Base-by-base conservation (phyloP, 202 grass and related monocot genomes). In the Panicum virgatum region DNA sequence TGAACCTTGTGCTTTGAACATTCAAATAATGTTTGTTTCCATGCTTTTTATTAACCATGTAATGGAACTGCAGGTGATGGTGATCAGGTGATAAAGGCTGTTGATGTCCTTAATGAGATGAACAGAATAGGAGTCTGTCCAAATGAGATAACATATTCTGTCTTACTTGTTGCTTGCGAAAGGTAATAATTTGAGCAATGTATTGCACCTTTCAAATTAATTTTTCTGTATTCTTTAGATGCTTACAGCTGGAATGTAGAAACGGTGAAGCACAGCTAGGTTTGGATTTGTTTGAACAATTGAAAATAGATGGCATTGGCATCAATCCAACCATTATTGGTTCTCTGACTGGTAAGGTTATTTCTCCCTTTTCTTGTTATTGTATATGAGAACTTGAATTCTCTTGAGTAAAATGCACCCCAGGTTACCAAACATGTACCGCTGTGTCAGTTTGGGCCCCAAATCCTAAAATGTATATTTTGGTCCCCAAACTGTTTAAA, bases 81-180 rank as follows among this genome's bases (percentile, higher is more conserved):
- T 88, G 86, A 90, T 82, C 90, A 94, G 80, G 79, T 98, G 69
- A 47, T 58, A 12, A 93, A 94, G 67, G 85, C 90, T 60, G 65
- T 89, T 88, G 84, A 89, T 81, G 85, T 93, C 80, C 44, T 94
- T 88, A 80, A 91, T 59, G 92, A 98, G 77, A 90, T 92, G 80
- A 98, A 86, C 39, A 77, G 72, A 85, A 64, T 88, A 45, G 88
- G 91, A 46, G 87, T 94, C 47, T 50, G 42, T 62, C 92, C 95
- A 77, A 98, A 98, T 88, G 84, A 86, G 54, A 98, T 98, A 88
- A 98, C 95, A 71, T 98, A 94, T 84, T 92, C 90, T 13, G 90
- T 98, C 38, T 88, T 98, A 78, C 88, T 91, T 79, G 91, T 94
- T 72, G 90, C 86, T 79, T 98, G 95, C 58, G 92, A 98, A 94